A percentile compares a stretch with the other conserved stretches of the same genome.
These are phyloP conservation scores for Calonectria leucothoes DNA, from an alignment of 2,329 filamentous ascomycete genomes.

Conservation along the genomic window DNA sequence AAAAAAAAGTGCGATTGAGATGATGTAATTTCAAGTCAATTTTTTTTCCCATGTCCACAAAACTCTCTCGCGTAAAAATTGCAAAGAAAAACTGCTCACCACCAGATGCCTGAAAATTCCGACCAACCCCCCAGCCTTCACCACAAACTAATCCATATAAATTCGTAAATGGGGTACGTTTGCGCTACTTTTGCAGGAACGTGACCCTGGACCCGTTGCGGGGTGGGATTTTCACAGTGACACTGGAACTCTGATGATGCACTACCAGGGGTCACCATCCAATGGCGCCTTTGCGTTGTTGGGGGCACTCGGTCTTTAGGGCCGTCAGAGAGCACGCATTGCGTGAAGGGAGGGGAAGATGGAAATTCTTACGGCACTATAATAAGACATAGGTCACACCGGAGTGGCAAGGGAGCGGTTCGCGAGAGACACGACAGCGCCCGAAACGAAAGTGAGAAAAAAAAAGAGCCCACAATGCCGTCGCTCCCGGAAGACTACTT, in stretches of 20 bases:
- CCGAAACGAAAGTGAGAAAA: not conserved
- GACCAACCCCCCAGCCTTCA: not conserved
- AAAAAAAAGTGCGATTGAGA: not conserved
- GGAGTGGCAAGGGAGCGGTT: not conserved
- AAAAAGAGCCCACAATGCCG: not conserved
- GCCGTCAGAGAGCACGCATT: not conserved
- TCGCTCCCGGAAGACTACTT: constrained; percentile 17
- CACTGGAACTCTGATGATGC: not conserved
- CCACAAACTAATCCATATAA: not conserved
- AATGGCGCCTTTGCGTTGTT: not conserved
- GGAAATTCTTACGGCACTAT: not conserved
- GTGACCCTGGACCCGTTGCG: not conserved
- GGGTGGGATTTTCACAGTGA: not conserved
- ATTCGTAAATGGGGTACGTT: not conserved
- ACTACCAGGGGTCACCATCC: not conserved
- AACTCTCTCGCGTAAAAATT: not conserved
- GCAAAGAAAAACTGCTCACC: not conserved
- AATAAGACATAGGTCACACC: not conserved
- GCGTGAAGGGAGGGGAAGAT: constrained; percentile 1
- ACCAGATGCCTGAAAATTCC: not conserved
- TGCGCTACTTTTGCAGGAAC: not conserved
- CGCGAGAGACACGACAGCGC: not conserved
- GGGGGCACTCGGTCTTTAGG: not conserved
- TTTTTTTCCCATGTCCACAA: not conserved
- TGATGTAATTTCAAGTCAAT: not conserved